A percentile compares a stretch with the other conserved stretches of the same genome.
phyloP scores from a whole-genome alignment of 805 yeast species.

The Kodamaea fukazawae region DNA sequence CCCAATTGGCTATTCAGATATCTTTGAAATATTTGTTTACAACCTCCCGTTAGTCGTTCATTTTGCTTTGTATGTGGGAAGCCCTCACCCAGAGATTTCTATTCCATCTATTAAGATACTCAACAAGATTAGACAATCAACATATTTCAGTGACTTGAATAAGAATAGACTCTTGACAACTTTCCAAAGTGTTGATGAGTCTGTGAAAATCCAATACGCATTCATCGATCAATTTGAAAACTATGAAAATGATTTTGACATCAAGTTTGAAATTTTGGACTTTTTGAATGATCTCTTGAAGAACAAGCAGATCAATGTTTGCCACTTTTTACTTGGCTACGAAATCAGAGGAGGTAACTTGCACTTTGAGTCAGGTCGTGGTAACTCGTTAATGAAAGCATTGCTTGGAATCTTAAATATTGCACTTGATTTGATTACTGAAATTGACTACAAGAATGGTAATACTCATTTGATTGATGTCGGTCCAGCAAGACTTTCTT shows the following conservation, averaged over 20 bases:
- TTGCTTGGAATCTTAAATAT: slow-evolving; percentile 50
- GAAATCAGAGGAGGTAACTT: slow-evolving; percentile 45
- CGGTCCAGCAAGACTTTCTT: slow-evolving; percentile 57
- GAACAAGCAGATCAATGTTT: slow-evolving; percentile 47
- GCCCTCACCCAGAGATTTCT: slow-evolving; percentile 50
- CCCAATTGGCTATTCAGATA: slow-evolving; percentile 40
- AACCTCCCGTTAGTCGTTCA: slow-evolving; percentile 72
- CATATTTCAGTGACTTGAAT: slow-evolving; percentile 44
- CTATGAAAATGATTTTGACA: slow-evolving; percentile 36
- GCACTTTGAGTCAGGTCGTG: slow-evolving; percentile 36
- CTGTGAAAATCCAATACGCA: slow-evolving; percentile 67
- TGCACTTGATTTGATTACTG: slow-evolving; percentile 43
- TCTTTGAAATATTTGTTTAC: slow-evolving; percentile 69
- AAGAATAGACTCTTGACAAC: slow-evolving; percentile 66
- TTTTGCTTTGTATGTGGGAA: slow-evolving; percentile 71
- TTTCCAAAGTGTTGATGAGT: slow-evolving; percentile 74
- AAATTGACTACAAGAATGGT: slow-evolving; percentile 33
- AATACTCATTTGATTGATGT: slow-evolving; percentile 39
- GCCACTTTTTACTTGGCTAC: slow-evolving; percentile 81
- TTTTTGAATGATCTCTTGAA: slow-evolving; percentile 54
- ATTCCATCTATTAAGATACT: slow-evolving; percentile 53
- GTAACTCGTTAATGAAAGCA: slow-evolving; percentile 57
- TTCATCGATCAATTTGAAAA: slow-evolving; percentile 61
- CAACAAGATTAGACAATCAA: slow-evolving; percentile 44
- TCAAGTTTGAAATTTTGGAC: slow-evolving; percentile 58